These are phyloP conservation scores for Beauveria caledonica DNA, from an alignment of 2,329 filamentous ascomycete species.

Conservation along the genomic window DNA sequence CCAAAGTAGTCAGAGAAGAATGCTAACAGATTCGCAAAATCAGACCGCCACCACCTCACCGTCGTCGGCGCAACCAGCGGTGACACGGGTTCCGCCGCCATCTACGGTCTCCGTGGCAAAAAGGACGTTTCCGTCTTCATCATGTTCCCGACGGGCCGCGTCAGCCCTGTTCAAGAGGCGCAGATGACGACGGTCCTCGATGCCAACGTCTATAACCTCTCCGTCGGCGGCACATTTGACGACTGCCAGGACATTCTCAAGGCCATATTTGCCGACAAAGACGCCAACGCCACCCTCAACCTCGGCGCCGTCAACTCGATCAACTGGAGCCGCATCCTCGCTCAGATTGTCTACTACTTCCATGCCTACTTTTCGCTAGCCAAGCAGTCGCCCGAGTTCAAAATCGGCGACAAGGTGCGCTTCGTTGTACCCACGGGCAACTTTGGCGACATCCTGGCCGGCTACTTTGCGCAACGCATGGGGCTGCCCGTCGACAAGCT, in stretches of 20 bases:
- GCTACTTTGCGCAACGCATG: conserved; percentile 88
- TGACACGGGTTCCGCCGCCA: conserved; percentile 88
- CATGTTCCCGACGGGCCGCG: conserved; percentile 81
- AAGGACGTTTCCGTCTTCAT: conserved; percentile 97
- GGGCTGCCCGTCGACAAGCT: conserved; percentile 82
- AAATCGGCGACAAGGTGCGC: conserved; percentile 60
- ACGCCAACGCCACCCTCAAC: conserved; percentile 73
- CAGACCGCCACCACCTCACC: conserved; percentile 69
- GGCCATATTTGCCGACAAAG: conserved; percentile 76
- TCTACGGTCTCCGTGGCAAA: conserved; percentile 90
- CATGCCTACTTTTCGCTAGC: conserved; percentile 81
- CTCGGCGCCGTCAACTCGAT: conserved; percentile 94
- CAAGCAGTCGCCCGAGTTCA: conserved; percentile 50
- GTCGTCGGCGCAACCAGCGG: conserved; percentile 83
- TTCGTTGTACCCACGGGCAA: conserved; percentile 93
- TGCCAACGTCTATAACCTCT: conserved; percentile 84
- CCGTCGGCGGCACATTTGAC: conserved; percentile 86
- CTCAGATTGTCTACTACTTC: conserved; percentile 97
- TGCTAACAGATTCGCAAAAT: background rate
- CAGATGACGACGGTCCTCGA: conserved; percentile 96
- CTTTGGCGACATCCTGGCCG: conserved; percentile 90
- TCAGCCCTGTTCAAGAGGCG: conserved; percentile 86
- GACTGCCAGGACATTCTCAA: conserved; percentile 98
- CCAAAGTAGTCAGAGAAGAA: background rate
- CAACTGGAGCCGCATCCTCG: conserved; percentile 91